A percentile compares a stretch with the other conserved stretches of the same genome.
Conservation (phyloP, 2,329 filamentous ascomycete species). For the Ascosphaera apis region DNA sequence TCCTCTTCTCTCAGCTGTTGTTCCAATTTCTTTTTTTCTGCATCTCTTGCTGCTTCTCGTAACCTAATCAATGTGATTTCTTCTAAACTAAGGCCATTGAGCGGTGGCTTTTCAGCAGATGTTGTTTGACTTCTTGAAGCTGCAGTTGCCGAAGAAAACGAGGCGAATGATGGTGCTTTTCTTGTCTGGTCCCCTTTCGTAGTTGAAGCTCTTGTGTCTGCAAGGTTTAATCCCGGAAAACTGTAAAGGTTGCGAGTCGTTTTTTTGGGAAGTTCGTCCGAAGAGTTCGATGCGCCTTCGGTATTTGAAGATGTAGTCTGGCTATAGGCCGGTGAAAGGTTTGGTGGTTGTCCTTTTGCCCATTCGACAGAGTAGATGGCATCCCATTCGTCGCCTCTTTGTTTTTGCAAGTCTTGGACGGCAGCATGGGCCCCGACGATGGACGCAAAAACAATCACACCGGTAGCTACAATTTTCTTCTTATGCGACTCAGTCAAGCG, state of each 20-base stretch:
- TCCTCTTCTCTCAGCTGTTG: slow-evolving; percentile 30
- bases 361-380: slow-evolving; percentile 31
- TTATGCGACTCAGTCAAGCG: slow-evolving; percentile 26
- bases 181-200: slow-evolving; percentile 8
- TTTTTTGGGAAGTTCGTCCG: slow-evolving; percentile 6
- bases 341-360: too few relatives aligned
- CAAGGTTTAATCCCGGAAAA: slow-evolving; percentile 14
- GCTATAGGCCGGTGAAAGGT: too few relatives aligned
- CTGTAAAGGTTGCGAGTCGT: slow-evolving; percentile 15
- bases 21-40: slow-evolving; percentile 29
- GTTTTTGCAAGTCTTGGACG: slow-evolving; percentile 26
- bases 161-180: slow-evolving; percentile 20
- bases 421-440: slow-evolving; percentile 35
- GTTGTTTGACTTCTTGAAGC: slow-evolving; percentile 10
- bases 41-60: too few relatives aligned
- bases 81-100: slow-evolving; percentile 18
- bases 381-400: slow-evolving; percentile 21
- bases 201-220: slow-evolving; percentile 4
- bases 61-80: slow-evolving; percentile 32
- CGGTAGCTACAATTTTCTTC: slow-evolving; percentile 28
- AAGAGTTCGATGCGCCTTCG: too few relatives aligned
- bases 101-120: slow-evolving; percentile 7
- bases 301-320: too few relatives aligned
- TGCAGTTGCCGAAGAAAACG: slow-evolving; percentile 15
- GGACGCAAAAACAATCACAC: slow-evolving; percentile 32